Evolutionary conservation across 2,329 filamentous ascomycete species (phyloP).

Genomic region (Arthrinium phaeospermum): DNA sequence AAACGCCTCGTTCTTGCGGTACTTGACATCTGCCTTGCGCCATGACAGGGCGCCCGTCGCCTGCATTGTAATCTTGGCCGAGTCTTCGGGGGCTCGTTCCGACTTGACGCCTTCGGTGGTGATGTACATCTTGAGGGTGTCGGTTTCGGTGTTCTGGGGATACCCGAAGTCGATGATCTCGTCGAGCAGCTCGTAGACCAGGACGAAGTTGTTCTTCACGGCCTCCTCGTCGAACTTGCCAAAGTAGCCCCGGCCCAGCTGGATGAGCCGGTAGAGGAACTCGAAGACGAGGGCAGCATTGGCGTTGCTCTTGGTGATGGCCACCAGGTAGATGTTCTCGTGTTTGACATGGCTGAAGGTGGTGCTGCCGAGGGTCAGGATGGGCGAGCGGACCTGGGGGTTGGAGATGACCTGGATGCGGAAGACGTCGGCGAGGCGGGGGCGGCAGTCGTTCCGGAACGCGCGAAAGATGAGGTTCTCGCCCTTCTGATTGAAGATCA

Average conservation of each 20-base stretch:
- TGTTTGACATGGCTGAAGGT: conserved; percentile 99
- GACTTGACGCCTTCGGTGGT: conserved; percentile 99
- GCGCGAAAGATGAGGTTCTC: conserved; percentile 99
- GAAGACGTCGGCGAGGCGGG: conserved; percentile 97
- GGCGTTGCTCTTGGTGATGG: conserved; percentile 98
- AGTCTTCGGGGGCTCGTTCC: conserved; percentile 84
- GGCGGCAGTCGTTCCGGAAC: conserved; percentile 97
- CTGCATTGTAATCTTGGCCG: conserved; percentile 98
- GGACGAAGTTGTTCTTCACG: conserved; percentile 99
- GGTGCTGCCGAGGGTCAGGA: conserved; percentile 94
- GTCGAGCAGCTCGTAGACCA: conserved; percentile 96
- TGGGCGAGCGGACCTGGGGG: conserved; percentile 94
- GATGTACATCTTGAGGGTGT: conserved; percentile 99
- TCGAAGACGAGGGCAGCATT: conserved; percentile 98
- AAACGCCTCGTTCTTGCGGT: conserved; percentile 99
- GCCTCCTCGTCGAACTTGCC: conserved; percentile 99
- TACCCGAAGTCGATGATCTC: conserved; percentile 99
- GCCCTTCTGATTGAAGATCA: conserved; percentile 99
- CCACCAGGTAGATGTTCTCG: conserved; percentile 98
- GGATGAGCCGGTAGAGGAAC: conserved; percentile 91
- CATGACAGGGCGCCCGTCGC: conserved; percentile 96
- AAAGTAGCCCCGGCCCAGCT: conserved; percentile 93
- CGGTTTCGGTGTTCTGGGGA: conserved; percentile 97
- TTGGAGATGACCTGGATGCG: conserved; percentile 99
- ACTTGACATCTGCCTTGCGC: conserved; percentile 97